Evolutionary conservation across 805 yeast genomes (phyloP).

Genomic region (Jamesozyma spencerorum): DNA sequence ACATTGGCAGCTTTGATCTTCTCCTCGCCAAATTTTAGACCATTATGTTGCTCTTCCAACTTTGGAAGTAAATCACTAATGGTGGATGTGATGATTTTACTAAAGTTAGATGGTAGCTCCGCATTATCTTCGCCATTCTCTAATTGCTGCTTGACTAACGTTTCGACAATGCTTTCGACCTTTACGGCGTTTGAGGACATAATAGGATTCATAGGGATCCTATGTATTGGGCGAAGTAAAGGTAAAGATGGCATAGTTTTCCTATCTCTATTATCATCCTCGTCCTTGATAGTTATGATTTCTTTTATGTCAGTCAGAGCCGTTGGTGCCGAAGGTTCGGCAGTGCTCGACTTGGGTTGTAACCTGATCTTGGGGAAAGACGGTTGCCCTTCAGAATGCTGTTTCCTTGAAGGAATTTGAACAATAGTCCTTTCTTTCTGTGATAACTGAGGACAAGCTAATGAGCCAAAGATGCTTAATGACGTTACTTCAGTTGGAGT

Average conservation of each 20-base stretch:
- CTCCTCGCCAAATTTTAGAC: slow-evolving; percentile 2
- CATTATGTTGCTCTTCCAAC: slow-evolving; percentile 8
- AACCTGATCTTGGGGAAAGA: too few relatives aligned
- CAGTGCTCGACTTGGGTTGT: too few relatives aligned
- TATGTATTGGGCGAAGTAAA: background rate
- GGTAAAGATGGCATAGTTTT: background rate
- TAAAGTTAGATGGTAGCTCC: slow-evolving; percentile 11
- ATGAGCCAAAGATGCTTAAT: too few relatives aligned
- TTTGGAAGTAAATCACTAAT: slow-evolving; percentile 18
- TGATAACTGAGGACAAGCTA: too few relatives aligned
- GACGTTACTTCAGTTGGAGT: too few relatives aligned
- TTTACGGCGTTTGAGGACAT: slow-evolving; percentile 2
- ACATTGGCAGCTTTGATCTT: slow-evolving; percentile 13
- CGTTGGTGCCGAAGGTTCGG: background rate
- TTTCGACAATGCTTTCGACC: slow-evolving; percentile 15
- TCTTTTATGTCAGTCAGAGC: background rate
- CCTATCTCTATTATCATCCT: background rate
- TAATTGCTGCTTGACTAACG: slow-evolving; percentile 18
- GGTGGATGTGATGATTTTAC: slow-evolving; percentile 18
- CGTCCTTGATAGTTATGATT: slow-evolving; percentile 5
- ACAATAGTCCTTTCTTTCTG: too few relatives aligned
- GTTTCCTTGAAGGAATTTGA: too few relatives aligned
- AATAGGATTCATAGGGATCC: background rate
- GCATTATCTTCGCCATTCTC: slow-evolving; percentile 8
- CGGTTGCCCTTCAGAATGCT: too few relatives aligned